Percentiles rank a stretch among this genome's conserved stretches.
Evolutionary conservation across 257 asterid species (phyloP).

Genomic region (Cordia subcordata): DNA sequence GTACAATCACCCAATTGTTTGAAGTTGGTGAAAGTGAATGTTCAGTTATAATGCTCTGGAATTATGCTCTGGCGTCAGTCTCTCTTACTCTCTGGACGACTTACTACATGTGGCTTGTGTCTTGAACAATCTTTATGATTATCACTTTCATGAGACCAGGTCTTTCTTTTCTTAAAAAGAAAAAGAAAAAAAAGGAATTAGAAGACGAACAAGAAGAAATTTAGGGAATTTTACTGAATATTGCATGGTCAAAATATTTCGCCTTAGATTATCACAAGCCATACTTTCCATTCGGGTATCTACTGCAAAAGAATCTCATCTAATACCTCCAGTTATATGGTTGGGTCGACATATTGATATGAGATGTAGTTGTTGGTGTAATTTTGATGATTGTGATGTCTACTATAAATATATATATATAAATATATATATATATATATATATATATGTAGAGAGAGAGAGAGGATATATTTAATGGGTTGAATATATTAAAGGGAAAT

Average conservation of each 20-base stretch:
- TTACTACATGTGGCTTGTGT: slow-evolving; percentile 24
- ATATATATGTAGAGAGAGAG: too few relatives aligned
- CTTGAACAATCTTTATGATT: not conserved
- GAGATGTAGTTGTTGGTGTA: not conserved
- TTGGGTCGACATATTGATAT: not conserved
- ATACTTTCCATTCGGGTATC: not conserved
- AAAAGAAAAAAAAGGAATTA: too few relatives aligned
- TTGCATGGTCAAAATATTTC: too few relatives aligned
- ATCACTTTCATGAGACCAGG: too few relatives aligned
- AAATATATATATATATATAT: too few relatives aligned
- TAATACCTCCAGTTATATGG: not conserved
- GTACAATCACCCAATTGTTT: slow-evolving; percentile 26
- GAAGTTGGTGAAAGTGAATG: slow-evolving; percentile 27
- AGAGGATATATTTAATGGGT: too few relatives aligned
- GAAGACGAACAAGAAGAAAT: not conserved
- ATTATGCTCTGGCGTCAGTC: slow-evolving; percentile 17
- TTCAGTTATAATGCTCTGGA: slow-evolving; percentile 28
- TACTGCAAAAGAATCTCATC: not conserved
- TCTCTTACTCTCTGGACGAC: slow-evolving; percentile 24
- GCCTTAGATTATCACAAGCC: not conserved
- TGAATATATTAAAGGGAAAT: too few relatives aligned
- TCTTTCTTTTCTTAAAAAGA: too few relatives aligned
- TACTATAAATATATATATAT: too few relatives aligned
- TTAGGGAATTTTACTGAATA: too few relatives aligned
- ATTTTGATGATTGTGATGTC: too few relatives aligned